A percentile compares a stretch with the other conserved stretches of the same genome.
Conservation (phyloP, 192 early-diverging fungal species). For the Backusella westeae region DNA sequence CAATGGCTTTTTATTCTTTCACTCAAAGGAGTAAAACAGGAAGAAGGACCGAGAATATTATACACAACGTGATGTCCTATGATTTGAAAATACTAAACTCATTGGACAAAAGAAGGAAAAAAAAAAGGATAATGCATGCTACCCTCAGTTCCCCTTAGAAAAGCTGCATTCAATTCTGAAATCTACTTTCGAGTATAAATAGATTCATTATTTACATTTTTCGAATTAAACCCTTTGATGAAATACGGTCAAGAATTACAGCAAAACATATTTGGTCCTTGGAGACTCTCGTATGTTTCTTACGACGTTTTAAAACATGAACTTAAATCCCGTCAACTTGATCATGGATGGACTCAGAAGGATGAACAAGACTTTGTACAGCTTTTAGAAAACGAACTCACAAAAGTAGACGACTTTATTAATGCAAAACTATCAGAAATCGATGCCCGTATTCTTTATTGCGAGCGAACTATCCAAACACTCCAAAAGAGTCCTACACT, state of each 20-base stretch:
- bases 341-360: constrained; percentile 50
- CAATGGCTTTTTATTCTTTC: not conserved
- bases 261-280: constrained; percentile 34
- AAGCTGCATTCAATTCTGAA: not conserved
- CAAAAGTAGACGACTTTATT: constrained; percentile 65
- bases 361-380: constrained; percentile 57
- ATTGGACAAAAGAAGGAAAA: not conserved
- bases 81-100: not conserved
- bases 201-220: not conserved
- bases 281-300: constrained; percentile 31
- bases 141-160: not conserved
- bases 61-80: constrained; percentile 5
- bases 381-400: constrained; percentile 31
- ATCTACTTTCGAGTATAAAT: not conserved
- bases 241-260: constrained; percentile 39
- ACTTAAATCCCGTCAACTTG: constrained; percentile 45
- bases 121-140: not conserved
- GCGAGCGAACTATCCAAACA: constrained; percentile 52
- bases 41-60: not conserved
- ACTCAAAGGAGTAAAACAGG: not conserved
- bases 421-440: constrained; percentile 74
- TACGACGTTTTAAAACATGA: constrained; percentile 35
- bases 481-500: constrained; percentile 39
- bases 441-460: constrained; percentile 67
- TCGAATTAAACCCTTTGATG: constrained; percentile 8